A percentile compares a stretch with the other conserved stretches of the same genome.
These are phyloP conservation scores for Penicillium decumbens DNA, from an alignment of 2,329 filamentous ascomycete species.

Conservation along the genomic window DNA sequence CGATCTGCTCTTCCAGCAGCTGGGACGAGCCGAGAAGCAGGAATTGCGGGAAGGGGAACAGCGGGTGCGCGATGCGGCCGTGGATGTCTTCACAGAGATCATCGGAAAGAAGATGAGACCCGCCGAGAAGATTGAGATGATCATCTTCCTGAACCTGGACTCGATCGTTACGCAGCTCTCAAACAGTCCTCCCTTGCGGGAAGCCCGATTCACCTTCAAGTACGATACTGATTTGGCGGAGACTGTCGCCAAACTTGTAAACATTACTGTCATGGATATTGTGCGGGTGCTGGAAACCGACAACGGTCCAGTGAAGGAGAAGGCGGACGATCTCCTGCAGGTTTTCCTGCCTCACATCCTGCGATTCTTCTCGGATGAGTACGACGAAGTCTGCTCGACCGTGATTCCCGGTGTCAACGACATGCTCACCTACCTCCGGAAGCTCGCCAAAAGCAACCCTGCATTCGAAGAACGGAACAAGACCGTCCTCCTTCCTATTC, in stretches of 20 bases:
- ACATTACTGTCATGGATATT: conserved; percentile 80
- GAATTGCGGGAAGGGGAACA: conserved; percentile 66
- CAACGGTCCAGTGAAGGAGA: conserved; percentile 55
- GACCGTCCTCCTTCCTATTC: conserved; percentile 77
- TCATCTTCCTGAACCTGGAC: conserved; percentile 80
- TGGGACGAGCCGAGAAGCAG: conserved; percentile 65
- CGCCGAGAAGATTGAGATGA: conserved; percentile 88
- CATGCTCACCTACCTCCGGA: conserved; percentile 83
- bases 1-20: conserved; percentile 75
- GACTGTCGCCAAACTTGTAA: conserved; percentile 90
- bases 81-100: conserved; percentile 93
- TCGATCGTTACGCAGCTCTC: conserved; percentile 83
- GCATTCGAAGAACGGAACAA: conserved; percentile 69
- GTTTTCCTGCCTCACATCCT: conserved; percentile 77
- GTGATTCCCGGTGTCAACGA: conserved; percentile 93
- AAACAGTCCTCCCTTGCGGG: conserved; percentile 71
- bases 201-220: conserved; percentile 71
- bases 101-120: conserved; percentile 97
- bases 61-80: conserved; percentile 80
- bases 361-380: conserved; percentile 95
- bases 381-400: conserved; percentile 94
- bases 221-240: conserved; percentile 97
- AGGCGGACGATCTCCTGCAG: conserved; percentile 76
- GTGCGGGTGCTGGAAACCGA: conserved; percentile 78
- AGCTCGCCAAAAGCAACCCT: conserved; percentile 59